phyloP scores from a whole-genome alignment of 495 filamentous ascomycete species.

The Penicillium subrubescens region DNA sequence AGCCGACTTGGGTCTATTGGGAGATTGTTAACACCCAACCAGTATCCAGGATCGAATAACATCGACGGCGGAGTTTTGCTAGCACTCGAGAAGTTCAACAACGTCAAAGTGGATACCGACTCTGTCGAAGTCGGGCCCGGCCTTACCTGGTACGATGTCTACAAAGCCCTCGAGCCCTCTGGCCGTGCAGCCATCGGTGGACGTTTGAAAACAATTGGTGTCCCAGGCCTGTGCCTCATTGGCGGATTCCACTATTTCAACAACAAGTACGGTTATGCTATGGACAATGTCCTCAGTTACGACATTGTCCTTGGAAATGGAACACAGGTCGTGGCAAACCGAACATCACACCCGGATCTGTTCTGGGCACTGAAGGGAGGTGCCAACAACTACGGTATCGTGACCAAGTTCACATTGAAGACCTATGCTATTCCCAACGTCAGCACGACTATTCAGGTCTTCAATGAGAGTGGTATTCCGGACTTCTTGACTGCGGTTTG shows the following conservation, averaged over 20 bases:
- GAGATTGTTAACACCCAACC: not conserved
- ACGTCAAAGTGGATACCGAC: conserved; percentile 17
- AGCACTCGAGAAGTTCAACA: conserved; percentile 19
- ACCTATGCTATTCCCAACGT: conserved; percentile 45
- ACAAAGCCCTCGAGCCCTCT: conserved; percentile 34
- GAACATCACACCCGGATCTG: conserved; percentile 30
- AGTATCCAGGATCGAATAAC: conserved; percentile 36
- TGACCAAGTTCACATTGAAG: conserved; percentile 50
- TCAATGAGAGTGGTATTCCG: conserved; percentile 29
- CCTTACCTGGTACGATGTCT: conserved; percentile 45
- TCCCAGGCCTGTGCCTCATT: conserved; percentile 37
- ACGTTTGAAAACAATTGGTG: conserved; percentile 41
- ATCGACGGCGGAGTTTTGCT: conserved; percentile 33
- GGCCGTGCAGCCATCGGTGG: conserved; percentile 39
- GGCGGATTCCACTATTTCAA: conserved; percentile 47
- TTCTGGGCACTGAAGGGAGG: conserved; percentile 46
- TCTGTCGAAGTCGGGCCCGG: conserved; percentile 39
- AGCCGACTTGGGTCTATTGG: not conserved
- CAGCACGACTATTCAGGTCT: conserved; percentile 38
- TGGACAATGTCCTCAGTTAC: conserved; percentile 38
- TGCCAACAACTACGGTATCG: conserved; percentile 42
- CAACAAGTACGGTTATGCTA: conserved; percentile 45
- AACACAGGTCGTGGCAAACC: conserved; percentile 28
- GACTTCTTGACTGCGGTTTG: conserved; percentile 24
- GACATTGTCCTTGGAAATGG: conserved; percentile 37